Evolutionary conservation across 106 monocot genomes (phyloP), one percentile per base, ranked within the genome.

Genomic region (Chionographis japonica): DNA sequence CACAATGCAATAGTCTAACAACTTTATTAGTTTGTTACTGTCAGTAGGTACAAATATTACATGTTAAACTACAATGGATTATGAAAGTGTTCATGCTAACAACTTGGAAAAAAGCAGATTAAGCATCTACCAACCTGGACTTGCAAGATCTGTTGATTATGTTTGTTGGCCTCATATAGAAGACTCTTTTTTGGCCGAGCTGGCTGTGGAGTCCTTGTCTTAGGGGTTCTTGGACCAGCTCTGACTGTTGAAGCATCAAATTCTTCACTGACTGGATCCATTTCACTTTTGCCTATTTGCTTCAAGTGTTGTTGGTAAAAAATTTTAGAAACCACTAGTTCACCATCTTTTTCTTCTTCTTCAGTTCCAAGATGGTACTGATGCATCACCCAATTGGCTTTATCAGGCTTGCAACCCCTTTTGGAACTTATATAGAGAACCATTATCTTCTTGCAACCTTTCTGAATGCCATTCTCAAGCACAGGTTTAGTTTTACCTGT

Each of bases 401-500:
- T 97, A 40, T 79, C 89, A 35, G 95, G 86, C 60, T 80, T 89
- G 68, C 54, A 20, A 2, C 82, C 80, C 38, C 80, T 84, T 61
- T 82, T 79, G 18, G 75, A 71, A 65, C 79, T 84, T 72, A 68
- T 81, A 53, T 97, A 87, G 3, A 97, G 78, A 59, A 97, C 95
- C 95, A 97, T 82, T 41, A 97, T 92, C 62, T 97, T 97, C 70
- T 92, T 97, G 81, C 85, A 89, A 43, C 95, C 95, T 78, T 78
- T 91, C 51, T 67, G 84, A 37, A 79, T 53, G 4, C 95, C 89
- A 70, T 89, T 92, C 15, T 86, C 74, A n/a, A 81, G 39, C 35
- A 97, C 78, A 51, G 86, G 76, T 70, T 84, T 91, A 12, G 91
- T 89, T 77, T 89, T 97, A 2, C 95, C 95, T 1, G 95, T 97